phyloP scores from a whole-genome alignment of 129 eudicot species.

The Pulicaria dysenterica region DNA sequence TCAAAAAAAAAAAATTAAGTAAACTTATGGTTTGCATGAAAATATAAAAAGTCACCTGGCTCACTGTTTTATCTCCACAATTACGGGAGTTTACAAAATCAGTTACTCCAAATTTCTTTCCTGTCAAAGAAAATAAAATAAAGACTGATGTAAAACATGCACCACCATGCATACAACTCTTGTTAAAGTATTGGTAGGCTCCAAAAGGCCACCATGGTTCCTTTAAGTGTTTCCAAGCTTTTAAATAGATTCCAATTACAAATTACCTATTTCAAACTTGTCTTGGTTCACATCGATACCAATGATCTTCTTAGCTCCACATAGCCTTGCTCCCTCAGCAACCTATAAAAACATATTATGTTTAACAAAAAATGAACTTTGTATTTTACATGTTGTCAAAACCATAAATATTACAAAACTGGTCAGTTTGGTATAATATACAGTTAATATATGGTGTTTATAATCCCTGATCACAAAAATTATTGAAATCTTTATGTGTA shows the following conservation, averaged over 20 bases:
- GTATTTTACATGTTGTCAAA: neutral
- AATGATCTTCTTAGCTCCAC: slow-evolving; percentile 78
- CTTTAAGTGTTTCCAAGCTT: neutral
- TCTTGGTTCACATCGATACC: slow-evolving; percentile 79
- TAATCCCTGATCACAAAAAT: neutral
- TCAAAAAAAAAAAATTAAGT: neutral
- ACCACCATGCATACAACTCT: too few species aligned
- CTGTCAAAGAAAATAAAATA: slow-evolving; percentile 32
- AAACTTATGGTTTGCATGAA: too few species aligned
- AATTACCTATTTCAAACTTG: slow-evolving; percentile 64
- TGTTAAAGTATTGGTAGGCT: too few species aligned
- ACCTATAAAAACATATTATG: slow-evolving; percentile 43
- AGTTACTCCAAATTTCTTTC: slow-evolving; percentile 77
- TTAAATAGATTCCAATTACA: neutral
- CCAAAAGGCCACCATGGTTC: too few species aligned
- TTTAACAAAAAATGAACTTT: neutral
- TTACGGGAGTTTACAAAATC: slow-evolving; percentile 67
- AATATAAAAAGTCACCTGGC: slow-evolving; percentile 55
- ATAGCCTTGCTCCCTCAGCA: slow-evolving; percentile 89
- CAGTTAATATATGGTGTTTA: neutral
- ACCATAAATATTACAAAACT: neutral
- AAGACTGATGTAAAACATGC: slow-evolving; percentile 10
- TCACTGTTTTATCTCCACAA: slow-evolving; percentile 62
- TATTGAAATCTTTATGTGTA: neutral
- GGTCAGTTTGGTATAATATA: neutral